Conservation (phyloP, 108 stramenopile genomes). For the Cyclostephanos tholiformis region DNA sequence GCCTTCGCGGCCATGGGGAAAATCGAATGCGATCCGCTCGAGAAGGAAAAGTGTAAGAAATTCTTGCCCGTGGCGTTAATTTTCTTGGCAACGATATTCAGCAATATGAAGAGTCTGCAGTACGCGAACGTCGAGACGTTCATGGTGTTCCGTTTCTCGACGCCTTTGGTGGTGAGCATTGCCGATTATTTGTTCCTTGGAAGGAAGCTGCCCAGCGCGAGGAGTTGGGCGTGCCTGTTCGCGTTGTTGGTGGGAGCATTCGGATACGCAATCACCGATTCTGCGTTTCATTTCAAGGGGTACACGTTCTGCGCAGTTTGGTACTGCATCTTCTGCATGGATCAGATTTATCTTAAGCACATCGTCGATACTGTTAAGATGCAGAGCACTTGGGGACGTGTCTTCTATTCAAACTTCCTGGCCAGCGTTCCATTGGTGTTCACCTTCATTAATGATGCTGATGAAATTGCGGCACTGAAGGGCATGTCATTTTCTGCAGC, state of each 20-base stretch:
- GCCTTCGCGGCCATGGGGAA: conserved; percentile 38
- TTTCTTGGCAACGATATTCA: conserved; percentile 52
- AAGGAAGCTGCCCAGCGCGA: conserved; percentile 48
- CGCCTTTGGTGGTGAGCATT: conserved; percentile 59
- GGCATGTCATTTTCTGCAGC: conserved; percentile 31
- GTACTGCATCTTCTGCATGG: conserved; percentile 62
- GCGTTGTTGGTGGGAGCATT: conserved; percentile 50
- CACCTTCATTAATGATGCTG: conserved; percentile 41
- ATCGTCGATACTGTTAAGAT: conserved; percentile 72
- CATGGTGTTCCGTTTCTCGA: conserved; percentile 65
- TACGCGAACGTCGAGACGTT: conserved; percentile 73
- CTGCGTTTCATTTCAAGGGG: conserved; percentile 56
- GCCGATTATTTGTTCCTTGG: conserved; percentile 61
- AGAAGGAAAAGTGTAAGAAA: conserved; percentile 34
- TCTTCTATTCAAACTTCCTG: conserved; percentile 68
- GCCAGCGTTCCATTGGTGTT: conserved; percentile 58
- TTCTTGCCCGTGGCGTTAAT: conserved; percentile 55
- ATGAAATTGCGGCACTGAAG: conserved; percentile 51
- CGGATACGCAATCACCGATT: conserved; percentile 58
- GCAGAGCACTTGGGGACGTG: conserved; percentile 70
- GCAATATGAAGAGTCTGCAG: conserved; percentile 54
- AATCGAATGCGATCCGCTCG: conserved; percentile 50
- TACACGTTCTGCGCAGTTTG: conserved; percentile 61
- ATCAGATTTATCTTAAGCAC: conserved; percentile 76
- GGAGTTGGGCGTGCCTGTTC: conserved; percentile 50